Conservation (phyloP, 2,329 filamentous ascomycete genomes). For the Neofusicoccum ribis region DNA sequence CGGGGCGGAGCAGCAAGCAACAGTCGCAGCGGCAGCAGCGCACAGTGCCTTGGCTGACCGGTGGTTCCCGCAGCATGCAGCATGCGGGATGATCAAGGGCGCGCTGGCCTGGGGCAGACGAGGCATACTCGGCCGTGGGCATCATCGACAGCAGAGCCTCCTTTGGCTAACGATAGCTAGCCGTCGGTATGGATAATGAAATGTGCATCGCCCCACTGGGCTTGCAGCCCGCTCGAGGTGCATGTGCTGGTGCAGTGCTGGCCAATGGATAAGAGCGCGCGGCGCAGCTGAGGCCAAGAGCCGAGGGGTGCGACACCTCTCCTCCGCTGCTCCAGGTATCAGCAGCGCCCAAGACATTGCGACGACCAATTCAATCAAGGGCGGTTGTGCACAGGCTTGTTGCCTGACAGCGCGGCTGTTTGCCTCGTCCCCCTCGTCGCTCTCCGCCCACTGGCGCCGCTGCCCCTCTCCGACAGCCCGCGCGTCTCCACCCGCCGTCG, state of each 20-base stretch:
- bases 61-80: constrained; percentile 2
- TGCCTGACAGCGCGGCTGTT: constrained; percentile 9
- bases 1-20: not conserved
- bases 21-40: not conserved
- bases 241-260: constrained; percentile 13
- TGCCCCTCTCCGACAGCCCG: not conserved
- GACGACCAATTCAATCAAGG: constrained; percentile 6
- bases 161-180: constrained; percentile 15
- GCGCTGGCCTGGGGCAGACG: not conserved
- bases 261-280: constrained; percentile 11
- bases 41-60: constrained; percentile 5
- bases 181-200: constrained; percentile 16
- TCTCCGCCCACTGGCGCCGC: not conserved
- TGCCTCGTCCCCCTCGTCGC: constrained; percentile 4
- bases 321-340: constrained; percentile 5
- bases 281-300: constrained; percentile 9
- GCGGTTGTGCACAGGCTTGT: constrained; percentile 5
- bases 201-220: constrained; percentile 15
- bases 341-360: constrained; percentile 14
- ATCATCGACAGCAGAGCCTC: constrained; percentile 9
- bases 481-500: constrained; percentile 1
- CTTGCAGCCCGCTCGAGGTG: constrained; percentile 4
- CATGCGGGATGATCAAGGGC: constrained; percentile 15
- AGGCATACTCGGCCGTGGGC: constrained; percentile 8
- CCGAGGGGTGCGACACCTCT: not conserved